phyloP scores from a whole-genome alignment of 2,329 filamentous ascomycete species.

The Alternaria panax region DNA sequence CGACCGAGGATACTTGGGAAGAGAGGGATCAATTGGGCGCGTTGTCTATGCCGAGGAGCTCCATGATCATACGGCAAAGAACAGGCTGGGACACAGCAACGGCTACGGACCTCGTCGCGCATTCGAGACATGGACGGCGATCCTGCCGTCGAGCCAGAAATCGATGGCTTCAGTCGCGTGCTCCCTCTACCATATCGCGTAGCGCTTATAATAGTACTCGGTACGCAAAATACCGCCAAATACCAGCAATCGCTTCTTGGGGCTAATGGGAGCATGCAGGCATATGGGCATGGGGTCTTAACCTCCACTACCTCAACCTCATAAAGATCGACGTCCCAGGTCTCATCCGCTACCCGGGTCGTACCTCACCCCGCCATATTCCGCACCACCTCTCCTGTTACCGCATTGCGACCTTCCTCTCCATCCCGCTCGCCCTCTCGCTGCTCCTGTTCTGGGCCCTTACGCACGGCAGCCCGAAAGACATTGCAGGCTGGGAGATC shows the following conservation, averaged over 20 bases:
- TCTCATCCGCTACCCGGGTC: slow-evolving; percentile 84
- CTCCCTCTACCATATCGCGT: slow-evolving; percentile 91
- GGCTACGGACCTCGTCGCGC: slow-evolving; percentile 27
- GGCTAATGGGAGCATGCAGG: slow-evolving; percentile 58
- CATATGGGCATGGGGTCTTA: slow-evolving; percentile 93
- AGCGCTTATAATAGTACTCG: slow-evolving; percentile 82
- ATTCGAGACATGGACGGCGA: slow-evolving; percentile 71
- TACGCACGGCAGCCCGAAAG: slow-evolving; percentile 72
- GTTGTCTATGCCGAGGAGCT: slow-evolving; percentile 1
- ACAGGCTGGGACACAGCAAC: slow-evolving; percentile 32
- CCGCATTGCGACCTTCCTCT: slow-evolving; percentile 80
- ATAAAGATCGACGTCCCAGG: slow-evolving; percentile 86
- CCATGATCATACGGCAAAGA: slow-evolving; percentile 29
- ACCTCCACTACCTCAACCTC: slow-evolving; percentile 83
- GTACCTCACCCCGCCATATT: slow-evolving; percentile 72
- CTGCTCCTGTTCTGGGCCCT: slow-evolving; percentile 84
- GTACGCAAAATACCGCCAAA: slow-evolving; percentile 58
- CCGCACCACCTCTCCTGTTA: slow-evolving; percentile 85
- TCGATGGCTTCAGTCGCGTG: slow-evolving; percentile 86
- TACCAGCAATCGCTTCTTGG: neutral
- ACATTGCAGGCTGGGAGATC: slow-evolving; percentile 81
- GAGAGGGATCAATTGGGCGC: slow-evolving; percentile 14
- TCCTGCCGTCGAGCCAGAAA: slow-evolving; percentile 68
- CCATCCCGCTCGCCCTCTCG: slow-evolving; percentile 72
- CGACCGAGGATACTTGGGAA: neutral